Evolutionary conservation across 495 filamentous ascomycete species (phyloP).

Genomic region (Choiromyces venosus): DNA sequence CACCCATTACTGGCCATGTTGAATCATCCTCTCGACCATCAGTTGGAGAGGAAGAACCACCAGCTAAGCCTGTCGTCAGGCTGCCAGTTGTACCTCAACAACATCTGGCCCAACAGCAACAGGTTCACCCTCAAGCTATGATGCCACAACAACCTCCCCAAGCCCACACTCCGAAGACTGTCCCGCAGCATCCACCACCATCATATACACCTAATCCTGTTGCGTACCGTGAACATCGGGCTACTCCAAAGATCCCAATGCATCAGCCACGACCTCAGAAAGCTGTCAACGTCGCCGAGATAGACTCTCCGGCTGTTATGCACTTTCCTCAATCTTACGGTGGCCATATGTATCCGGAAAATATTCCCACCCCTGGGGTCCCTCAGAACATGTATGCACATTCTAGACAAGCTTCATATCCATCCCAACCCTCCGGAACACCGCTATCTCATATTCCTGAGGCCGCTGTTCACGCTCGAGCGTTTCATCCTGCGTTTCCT

Average conservation of each 20-base stretch:
- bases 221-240: conserved; percentile 72
- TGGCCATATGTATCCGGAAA: conserved; percentile 39
- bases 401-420: conserved; percentile 64
- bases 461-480: conserved; percentile 82
- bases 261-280: conserved; percentile 95
- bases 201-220: conserved; percentile 38
- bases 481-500: conserved; percentile 76
- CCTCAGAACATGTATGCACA: conserved; percentile 60
- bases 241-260: conserved; percentile 68
- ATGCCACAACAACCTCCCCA: conserved; percentile 48
- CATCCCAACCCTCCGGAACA: conserved; percentile 74
- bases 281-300: conserved; percentile 85
- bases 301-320: conserved; percentile 75
- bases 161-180: conserved; percentile 51
- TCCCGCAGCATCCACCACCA: conserved; percentile 39
- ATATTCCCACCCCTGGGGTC: conserved; percentile 36
- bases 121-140: conserved; percentile 43
- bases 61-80: conserved; percentile 71
- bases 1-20: conserved; percentile 10
- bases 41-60: conserved; percentile 48
- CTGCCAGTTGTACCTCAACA: conserved; percentile 52
- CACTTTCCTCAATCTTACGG: conserved; percentile 51
- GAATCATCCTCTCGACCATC: conserved; percentile 63
- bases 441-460: conserved; percentile 93
- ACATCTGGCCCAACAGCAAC: conserved; percentile 16